phyloP scores from a whole-genome alignment of 352 stramenopile genomes.

The Globisporangium splendens region DNA sequence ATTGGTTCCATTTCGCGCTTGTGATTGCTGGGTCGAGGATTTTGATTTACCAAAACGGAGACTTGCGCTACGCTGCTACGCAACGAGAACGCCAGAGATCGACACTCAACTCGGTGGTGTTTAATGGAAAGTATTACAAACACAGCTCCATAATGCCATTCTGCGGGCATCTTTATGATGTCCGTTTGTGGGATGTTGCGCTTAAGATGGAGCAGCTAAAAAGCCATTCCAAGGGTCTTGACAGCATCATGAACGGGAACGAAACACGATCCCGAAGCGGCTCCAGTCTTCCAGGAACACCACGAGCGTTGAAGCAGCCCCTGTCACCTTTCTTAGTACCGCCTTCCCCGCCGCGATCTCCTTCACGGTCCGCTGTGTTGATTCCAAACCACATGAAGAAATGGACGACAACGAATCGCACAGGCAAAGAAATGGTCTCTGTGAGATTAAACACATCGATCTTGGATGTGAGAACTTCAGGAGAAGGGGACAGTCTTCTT shows the following conservation, averaged over 20 bases:
- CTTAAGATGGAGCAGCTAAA: conserved; percentile 51
- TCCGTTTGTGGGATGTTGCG: conserved; percentile 59
- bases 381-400: conserved; percentile 36
- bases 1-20: conserved; percentile 57
- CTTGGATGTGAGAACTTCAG: not conserved
- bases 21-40: conserved; percentile 38
- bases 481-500: not conserved
- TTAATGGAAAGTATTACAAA: not conserved
- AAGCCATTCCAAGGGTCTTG: conserved; percentile 48
- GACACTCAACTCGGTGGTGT: not conserved
- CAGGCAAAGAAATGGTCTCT: conserved; percentile 30
- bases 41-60: conserved; percentile 38
- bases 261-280: not conserved
- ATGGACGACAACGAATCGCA: conserved; percentile 60
- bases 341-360: conserved; percentile 32
- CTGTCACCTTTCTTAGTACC: conserved; percentile 17
- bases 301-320: conserved; percentile 13
- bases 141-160: conserved; percentile 6
- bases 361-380: conserved; percentile 20
- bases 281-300: conserved; percentile 19
- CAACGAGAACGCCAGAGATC: not conserved
- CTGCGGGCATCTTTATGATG: conserved; percentile 44
- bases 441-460: conserved; percentile 34
- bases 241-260: conserved; percentile 17
- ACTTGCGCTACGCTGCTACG: conserved; percentile 8